Base-by-base conservation (phyloP, 1,284 basidiomycete species). In the Ustilago xerochloae region DNA sequence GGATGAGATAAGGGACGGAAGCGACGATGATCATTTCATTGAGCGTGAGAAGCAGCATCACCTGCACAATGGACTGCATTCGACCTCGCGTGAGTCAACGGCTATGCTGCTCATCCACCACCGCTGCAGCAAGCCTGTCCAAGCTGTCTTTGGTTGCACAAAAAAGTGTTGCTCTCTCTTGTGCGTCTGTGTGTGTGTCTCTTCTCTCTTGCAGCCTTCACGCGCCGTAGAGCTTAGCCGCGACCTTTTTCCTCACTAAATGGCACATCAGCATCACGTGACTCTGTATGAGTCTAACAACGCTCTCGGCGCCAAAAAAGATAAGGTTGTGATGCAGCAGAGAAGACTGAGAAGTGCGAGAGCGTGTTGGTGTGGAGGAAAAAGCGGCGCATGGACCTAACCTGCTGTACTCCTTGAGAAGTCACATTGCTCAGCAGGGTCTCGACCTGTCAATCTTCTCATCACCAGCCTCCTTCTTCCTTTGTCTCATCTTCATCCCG, bases 141-240 rank as follows among this genome's bases (percentile, higher is more conserved):
- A n/a, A n/a, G 20, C 13, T 45, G 53, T 47, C n/a, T n/a, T n/a
- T n/a, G n/a, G 53, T 46, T 55, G 53, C 47, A 18, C 30, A 30
- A 26, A 20, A 45, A 46, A 38, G 53, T 55, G 53, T 55, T 55
- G 53, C 53, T 55, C 53, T 55, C 43, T 33, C 47, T 49, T 18
- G n/a, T n/a, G n/a, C n/a, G n/a, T 30, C 47, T 49, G 20, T 20
- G 20, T 46, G 3, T 22, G n/a, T 49, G 24, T 16, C n/a, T 26
- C 47, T 22, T 6, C 45, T 28, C 15, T n/a, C 15, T 6, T n/a
- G 33, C 33, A 52, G 50, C n/a, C n/a, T 52, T 38, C 50, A 52
- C 50, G 50, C 50, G 50, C 22, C 39, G 32, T 28, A 30, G 24
- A 52, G 35, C 6, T 39, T 41, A 15, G 29, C 36, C 50, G 50